Conservation (phyloP, 306 rosid species). For the Clitoria ternatea region DNA sequence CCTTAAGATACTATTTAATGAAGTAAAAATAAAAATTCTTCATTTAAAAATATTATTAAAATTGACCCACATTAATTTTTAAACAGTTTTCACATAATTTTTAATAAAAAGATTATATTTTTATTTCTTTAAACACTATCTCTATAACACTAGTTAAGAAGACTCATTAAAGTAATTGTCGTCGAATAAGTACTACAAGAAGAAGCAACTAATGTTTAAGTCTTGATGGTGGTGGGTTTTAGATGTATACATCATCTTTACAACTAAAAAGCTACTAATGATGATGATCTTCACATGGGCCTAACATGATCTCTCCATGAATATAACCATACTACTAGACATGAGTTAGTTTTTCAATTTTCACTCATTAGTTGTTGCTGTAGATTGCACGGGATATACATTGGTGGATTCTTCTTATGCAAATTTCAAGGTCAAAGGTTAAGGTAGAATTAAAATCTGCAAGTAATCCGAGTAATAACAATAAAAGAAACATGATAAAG, state of each 20-base stretch:
- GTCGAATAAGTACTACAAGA: conserved; percentile 19
- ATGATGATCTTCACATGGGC: conserved; percentile 34
- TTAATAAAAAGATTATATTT: too few relatives aligned
- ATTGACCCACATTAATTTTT: too few relatives aligned
- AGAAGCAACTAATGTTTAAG: conserved; percentile 27
- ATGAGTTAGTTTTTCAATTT: not conserved
- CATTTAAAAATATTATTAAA: too few relatives aligned
- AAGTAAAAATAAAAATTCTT: too few relatives aligned
- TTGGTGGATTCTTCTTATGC: not conserved
- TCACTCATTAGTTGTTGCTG: not conserved
- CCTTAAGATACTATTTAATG: too few relatives aligned
- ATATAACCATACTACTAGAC: not conserved
- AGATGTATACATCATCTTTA: conserved; percentile 33
- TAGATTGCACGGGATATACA: not conserved
- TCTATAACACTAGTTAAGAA: too few relatives aligned
- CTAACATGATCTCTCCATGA: conserved; percentile 35
- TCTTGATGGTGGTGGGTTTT: conserved; percentile 19
- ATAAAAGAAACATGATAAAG: too few relatives aligned
- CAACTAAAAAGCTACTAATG: conserved; percentile 18
- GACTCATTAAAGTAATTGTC: not conserved
- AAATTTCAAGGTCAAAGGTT: not conserved
- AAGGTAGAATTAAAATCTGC: too few relatives aligned
- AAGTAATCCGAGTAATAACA: not conserved
- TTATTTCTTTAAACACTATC: too few relatives aligned
- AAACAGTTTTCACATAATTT: too few relatives aligned